phyloP scores from a whole-genome alignment of 345 rosid genomes.

The Linum trigynum region DNA sequence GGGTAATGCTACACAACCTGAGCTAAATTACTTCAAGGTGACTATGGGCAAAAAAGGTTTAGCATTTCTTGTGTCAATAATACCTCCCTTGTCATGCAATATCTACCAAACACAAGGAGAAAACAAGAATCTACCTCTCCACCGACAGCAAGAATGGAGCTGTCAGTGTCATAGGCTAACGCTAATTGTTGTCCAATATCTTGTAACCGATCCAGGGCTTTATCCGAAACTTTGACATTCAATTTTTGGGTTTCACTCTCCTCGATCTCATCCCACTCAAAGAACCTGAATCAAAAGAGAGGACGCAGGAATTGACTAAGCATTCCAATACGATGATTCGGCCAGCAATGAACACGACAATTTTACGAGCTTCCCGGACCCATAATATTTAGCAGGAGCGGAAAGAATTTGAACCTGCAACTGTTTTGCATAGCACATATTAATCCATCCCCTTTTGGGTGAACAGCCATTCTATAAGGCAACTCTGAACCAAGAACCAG shows the following conservation, averaged over 20 bases:
- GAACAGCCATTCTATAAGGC: slow-evolving; percentile 84
- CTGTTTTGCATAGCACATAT: slow-evolving; percentile 60
- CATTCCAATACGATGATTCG: not conserved
- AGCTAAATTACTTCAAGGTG: not conserved
- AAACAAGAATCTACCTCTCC: slow-evolving; percentile 50
- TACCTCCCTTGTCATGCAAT: slow-evolving; percentile 3
- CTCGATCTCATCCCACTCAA: slow-evolving; percentile 53
- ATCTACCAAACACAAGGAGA: not conserved
- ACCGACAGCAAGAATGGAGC: slow-evolving; percentile 65
- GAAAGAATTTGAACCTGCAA: slow-evolving; percentile 43
- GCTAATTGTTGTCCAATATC: slow-evolving; percentile 72
- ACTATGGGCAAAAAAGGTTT: not conserved
- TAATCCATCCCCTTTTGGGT: slow-evolving; percentile 64
- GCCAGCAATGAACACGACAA: not conserved
- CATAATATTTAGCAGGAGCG: not conserved
- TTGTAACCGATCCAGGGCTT: slow-evolving; percentile 40
- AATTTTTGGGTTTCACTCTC: slow-evolving; percentile 30
- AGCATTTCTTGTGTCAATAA: not conserved
- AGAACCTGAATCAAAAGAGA: slow-evolving; percentile 35
- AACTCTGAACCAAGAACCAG: slow-evolving; percentile 44
- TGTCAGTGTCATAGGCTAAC: slow-evolving; percentile 54
- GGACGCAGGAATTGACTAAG: not conserved
- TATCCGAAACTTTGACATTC: slow-evolving; percentile 42
- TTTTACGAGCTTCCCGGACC: not conserved
- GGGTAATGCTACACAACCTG: not conserved